A percentile compares a stretch with the other conserved stretches of the same genome.
These are phyloP conservation scores for Xerophyta viscosa DNA, from an alignment of 106 monocot genomes.

Conservation along the genomic window DNA sequence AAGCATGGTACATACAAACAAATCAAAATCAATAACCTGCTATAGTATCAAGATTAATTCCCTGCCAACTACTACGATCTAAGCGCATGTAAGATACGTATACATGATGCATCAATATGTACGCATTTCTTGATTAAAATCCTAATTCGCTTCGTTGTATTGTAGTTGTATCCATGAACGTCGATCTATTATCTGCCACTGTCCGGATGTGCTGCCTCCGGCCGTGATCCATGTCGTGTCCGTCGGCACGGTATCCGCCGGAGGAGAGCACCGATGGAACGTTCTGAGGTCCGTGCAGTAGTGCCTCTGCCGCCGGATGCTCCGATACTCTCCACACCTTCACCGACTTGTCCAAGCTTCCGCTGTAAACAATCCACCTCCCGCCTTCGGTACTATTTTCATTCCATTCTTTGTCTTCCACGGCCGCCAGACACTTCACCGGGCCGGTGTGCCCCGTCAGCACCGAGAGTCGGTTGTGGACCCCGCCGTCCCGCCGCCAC, in stretches of 20 bases:
- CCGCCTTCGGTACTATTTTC: neutral
- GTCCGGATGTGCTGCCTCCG: too few relatives aligned
- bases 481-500: slow-evolving; percentile 37
- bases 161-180: too few relatives aligned
- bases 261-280: neutral
- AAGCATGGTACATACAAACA: neutral
- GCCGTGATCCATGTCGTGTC: too few relatives aligned
- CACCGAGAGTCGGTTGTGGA: slow-evolving; percentile 45
- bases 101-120: too few relatives aligned
- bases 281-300: slow-evolving; percentile 5
- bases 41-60: too few relatives aligned
- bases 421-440: slow-evolving; percentile 46
- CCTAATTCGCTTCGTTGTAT: too few relatives aligned
- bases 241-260: neutral
- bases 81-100: too few relatives aligned
- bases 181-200: too few relatives aligned
- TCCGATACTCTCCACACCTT: slow-evolving; percentile 60
- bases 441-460: slow-evolving; percentile 39
- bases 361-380: slow-evolving; percentile 49
- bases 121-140: too few relatives aligned
- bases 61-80: too few relatives aligned
- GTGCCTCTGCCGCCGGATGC: neutral
- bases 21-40: too few relatives aligned
- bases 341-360: slow-evolving; percentile 44
- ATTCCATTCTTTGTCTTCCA: slow-evolving; percentile 7